Evolutionary conservation across 2,329 filamentous ascomycete genomes (phyloP), one percentile per base, ranked within the genome.

Genomic region (Huntiella bhutanensis): DNA sequence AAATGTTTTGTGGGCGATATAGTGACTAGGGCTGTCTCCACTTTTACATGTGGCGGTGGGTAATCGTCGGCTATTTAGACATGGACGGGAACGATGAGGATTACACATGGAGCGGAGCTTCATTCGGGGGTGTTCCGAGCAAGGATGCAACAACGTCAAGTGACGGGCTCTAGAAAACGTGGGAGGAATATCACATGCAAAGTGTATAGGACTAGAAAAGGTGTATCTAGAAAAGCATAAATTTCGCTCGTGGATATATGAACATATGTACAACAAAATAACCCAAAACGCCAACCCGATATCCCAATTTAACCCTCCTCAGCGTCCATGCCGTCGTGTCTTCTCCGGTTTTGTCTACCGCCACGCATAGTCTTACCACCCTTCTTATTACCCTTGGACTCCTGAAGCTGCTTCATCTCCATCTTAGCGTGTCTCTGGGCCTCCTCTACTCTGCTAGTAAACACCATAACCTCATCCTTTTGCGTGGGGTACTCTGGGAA

Each of bases 391-490:
- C 71, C 72, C 53, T 71, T 72, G 57, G 77, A 75, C 52, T 92
- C 84, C 46, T 82, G 72, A 53, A 87, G 59, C 46, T 75, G 70
- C 67, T 87, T 91, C 79, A 94, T 82, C 62, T 92, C 79, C 47
- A 71, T 74, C 43, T 82, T 75, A 0, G 87, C 82, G 47, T 82
- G 70, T 41, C 84, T 70, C 59, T 94, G 85, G 0, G 87, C 87
- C 60, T 93, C 84, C 48, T 82, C 77, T 0, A 93, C 82, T 2
- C 83, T 70, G 47, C 75, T 67, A 53, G 77, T 77, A 60, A 93
- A 80, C 0, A 87, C 70, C 75, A 92, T 82, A 1, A 87, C 83
- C 58, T 93, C 84, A 13, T 91, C 84, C 64, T 85, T 84, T 41
- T 78, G 73, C 0, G 75, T 68, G 5, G 73, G 65, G 55, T 82